These are phyloP conservation scores for Vigna reflexopilosa DNA, from an alignment of 306 rosid species.

Conservation along the genomic window DNA sequence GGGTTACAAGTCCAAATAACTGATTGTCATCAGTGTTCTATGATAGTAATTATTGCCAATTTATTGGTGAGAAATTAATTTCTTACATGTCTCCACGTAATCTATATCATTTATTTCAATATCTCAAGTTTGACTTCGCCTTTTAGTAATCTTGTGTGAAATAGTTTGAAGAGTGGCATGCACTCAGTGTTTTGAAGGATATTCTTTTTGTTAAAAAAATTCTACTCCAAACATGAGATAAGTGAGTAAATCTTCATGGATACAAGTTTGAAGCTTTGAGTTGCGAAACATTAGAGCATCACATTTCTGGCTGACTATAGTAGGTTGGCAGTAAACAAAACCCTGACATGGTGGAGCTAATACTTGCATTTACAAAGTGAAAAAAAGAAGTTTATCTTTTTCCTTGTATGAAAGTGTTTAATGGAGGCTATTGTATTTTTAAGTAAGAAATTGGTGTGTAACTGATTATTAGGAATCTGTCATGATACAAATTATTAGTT, in stretches of 20 bases:
- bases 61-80: constrained; percentile 32
- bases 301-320: not conserved
- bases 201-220: not conserved
- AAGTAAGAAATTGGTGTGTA: constrained; percentile 3
- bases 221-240: not conserved
- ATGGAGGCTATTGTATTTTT: not conserved
- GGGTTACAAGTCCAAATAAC: not conserved
- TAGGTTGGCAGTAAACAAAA: too few relatives aligned
- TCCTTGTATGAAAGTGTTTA: constrained; percentile 1
- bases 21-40: constrained; percentile 8
- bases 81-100: not conserved
- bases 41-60: not conserved
- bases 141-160: not conserved
- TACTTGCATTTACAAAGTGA: not conserved
- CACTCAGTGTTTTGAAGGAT: not conserved
- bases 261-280: constrained; percentile 8
- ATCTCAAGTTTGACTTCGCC: constrained; percentile 5
- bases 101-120: constrained; percentile 9
- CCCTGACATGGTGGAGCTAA: not conserved
- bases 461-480: constrained; percentile 22
- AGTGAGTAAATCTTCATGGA: constrained; percentile 16
- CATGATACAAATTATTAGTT: constrained; percentile 23
- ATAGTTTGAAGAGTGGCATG: constrained; percentile 19
- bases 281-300: constrained; percentile 6
- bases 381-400: constrained; percentile 10